These are phyloP conservation scores for Leccinum subgranulosum DNA, from an alignment of 768 basidiomycete genomes.

Conservation along the genomic window DNA sequence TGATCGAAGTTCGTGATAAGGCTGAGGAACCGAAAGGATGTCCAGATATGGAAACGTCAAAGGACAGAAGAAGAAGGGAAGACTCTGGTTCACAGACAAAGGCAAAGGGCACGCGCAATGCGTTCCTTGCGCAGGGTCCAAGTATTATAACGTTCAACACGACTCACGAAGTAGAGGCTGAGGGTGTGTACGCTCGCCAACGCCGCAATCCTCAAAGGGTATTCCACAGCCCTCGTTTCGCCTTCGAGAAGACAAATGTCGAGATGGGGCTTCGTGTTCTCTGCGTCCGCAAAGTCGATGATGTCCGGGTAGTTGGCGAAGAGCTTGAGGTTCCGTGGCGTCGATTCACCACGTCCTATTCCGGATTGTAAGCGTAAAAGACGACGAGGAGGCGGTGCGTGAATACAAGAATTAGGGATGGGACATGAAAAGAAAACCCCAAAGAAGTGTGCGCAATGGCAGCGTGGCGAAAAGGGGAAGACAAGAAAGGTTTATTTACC, in stretches of 20 bases:
- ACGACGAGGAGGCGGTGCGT: slow-evolving; percentile 3
- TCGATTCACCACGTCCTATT: slow-evolving; percentile 70
- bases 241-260: slow-evolving; percentile 70
- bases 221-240: slow-evolving; percentile 66
- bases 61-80: slow-evolving; percentile 3
- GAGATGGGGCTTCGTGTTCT: slow-evolving; percentile 64
- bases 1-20: slow-evolving; percentile 14
- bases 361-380: background rate
- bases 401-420: background rate
- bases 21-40: background rate
- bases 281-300: slow-evolving; percentile 74
- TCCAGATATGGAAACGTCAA: slow-evolving; percentile 24
- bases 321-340: slow-evolving; percentile 72
- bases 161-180: slow-evolving; percentile 77
- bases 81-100: background rate
- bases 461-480: slow-evolving; percentile 7
- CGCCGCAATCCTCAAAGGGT: slow-evolving; percentile 72
- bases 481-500: slow-evolving; percentile 42
- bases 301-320: slow-evolving; percentile 74
- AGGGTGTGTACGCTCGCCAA: slow-evolving; percentile 73
- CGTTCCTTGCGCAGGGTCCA: slow-evolving; percentile 1
- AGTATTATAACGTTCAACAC: background rate
- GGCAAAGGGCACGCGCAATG: slow-evolving; percentile 15
- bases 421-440: slow-evolving; percentile 1
- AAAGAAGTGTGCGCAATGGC: slow-evolving; percentile 8